Evolutionary conservation across 2,329 filamentous ascomycete species (phyloP), one percentile per base, ranked within the genome.

Genomic region (Alternaria sp.): DNA sequence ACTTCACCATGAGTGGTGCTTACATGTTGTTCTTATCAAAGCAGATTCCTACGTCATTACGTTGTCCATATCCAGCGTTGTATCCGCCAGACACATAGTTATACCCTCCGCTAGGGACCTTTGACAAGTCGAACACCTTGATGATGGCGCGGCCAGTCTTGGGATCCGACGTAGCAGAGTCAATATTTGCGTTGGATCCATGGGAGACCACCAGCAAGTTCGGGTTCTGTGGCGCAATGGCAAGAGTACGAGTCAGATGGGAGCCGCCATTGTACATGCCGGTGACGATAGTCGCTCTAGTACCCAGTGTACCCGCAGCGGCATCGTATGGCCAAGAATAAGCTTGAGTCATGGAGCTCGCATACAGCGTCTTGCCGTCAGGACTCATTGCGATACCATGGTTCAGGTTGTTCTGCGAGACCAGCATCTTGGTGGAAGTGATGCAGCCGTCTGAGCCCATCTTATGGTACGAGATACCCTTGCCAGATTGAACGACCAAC

Each of bases 31-130:
- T 74, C 44, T 67, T 69, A 55, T 77, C 74, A 43, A 74, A 76
- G 49, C 69, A 72, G 8, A 92, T 80, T 11, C 90, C 90, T 10
- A 92, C 89, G 2, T 89, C 87, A 73, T 93, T 92, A 52, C 90
- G 85, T 62, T 93, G 81, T 5, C 90, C 90, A 86, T 89, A 92
- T 10, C 89, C 85, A 68, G 73, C 79, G 67, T 79, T 76, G 27
- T 80, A 74, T 14, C 84, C 84, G 14, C 81, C 81, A 49, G 81
- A 88, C 63, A 85, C 78, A 71, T 82, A 85, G 59, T 83, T 79
- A 63, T 84, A 84, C 9, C 72, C 72, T 20, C 71, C 74, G 36
- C 75, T 77, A 14, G 75, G 71, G 27, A 76, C 44, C 44, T 80
- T 77, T 52, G 70, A 79, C 51, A 87, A 71, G 65, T 86, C 81